phyloP scores from a whole-genome alignment of 2,329 filamentous ascomycete species.

The Hypoxylon sp. region DNA sequence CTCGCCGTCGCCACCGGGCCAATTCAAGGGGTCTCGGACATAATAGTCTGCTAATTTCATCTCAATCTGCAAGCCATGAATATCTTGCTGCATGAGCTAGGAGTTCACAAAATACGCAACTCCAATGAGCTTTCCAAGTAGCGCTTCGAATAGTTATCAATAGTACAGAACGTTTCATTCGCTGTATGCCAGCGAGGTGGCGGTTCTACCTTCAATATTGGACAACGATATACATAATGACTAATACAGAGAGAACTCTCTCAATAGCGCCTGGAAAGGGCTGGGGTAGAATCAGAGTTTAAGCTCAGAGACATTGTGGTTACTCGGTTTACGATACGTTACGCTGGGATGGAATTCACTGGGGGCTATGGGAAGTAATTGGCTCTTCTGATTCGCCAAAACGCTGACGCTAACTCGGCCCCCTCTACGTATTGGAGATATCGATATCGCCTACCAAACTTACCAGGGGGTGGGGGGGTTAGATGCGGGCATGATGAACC shows the following conservation, averaged over 20 bases:
- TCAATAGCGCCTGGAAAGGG: neutral
- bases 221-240: neutral
- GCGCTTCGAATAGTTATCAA: too few species aligned
- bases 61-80: too few species aligned
- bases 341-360: neutral
- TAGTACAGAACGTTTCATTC: too few species aligned
- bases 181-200: neutral
- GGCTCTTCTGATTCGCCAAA: neutral
- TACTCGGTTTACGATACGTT: neutral
- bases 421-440: neutral
- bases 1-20: too few species aligned
- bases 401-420: neutral
- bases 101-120: too few species aligned
- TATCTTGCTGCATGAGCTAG: too few species aligned
- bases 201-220: too few species aligned
- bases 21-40: too few species aligned
- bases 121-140: too few species aligned
- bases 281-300: neutral
- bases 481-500: neutral
- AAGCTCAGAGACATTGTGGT: conserved; percentile 1
- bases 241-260: neutral
- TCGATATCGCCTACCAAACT: neutral
- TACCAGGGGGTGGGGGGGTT: neutral
- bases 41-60: too few species aligned
- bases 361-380: neutral